These are phyloP conservation scores for Phialophora expanda DNA, from an alignment of 2,329 filamentous ascomycete species.

Conservation along the genomic window DNA sequence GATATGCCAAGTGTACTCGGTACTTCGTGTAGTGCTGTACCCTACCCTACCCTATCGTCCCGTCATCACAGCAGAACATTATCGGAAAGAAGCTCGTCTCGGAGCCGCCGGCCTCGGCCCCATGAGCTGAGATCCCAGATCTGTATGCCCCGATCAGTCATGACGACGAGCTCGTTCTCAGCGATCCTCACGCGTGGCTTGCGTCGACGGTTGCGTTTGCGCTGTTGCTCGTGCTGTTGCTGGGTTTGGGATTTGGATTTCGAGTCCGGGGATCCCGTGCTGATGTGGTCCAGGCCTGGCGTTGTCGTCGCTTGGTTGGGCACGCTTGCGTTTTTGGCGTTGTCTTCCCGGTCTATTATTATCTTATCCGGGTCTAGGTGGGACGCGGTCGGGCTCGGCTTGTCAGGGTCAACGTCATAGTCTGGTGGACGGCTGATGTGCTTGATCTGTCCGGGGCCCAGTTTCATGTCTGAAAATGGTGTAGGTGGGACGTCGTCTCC, in stretches of 20 bases:
- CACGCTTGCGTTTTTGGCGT: neutral
- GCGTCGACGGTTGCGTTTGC: neutral
- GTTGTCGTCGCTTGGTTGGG: neutral
- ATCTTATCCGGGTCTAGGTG: neutral
- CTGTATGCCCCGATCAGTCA: conserved; percentile 52
- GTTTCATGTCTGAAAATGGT: conserved; percentile 9
- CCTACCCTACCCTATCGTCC: no score
- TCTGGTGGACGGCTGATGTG: conserved; percentile 18
- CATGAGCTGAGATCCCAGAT: conserved; percentile 45
- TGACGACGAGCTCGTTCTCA: conserved; percentile 48
- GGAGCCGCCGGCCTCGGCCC: conserved; percentile 40
- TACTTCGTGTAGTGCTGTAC: no score
- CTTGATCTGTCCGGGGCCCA: conserved; percentile 20
- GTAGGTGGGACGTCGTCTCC: conserved; percentile 9
- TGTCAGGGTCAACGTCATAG: neutral
- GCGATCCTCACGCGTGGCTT: conserved; percentile 22
- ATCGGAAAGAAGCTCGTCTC: conserved; percentile 3
- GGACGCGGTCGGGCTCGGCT: neutral
- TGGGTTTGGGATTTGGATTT: neutral
- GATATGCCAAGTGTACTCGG: neutral
- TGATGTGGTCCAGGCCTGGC: neutral
- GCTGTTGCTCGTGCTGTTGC: neutral
- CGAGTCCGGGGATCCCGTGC: no score
- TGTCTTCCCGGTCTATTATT: neutral
- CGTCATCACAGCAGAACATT: conserved; percentile 9